phyloP scores from a whole-genome alignment of 208 protist genomes.

The Vickermania ingenoplastis region DNA sequence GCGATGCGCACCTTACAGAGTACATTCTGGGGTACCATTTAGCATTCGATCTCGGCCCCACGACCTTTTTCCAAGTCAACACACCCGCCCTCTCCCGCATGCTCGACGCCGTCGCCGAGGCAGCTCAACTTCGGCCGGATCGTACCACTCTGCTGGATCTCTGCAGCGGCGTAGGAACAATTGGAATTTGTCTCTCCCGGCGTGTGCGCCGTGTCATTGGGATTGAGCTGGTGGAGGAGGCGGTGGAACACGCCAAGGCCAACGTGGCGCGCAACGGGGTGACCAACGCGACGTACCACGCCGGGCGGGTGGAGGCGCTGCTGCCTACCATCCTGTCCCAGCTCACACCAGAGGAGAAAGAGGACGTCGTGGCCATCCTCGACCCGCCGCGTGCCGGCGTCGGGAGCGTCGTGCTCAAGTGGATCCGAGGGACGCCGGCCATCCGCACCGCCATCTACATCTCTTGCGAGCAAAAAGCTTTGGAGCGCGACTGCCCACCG shows the following conservation, averaged over 20 bases:
- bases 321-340: constrained; percentile 51
- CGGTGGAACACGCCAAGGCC: constrained; percentile 74
- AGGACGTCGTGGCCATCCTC: constrained; percentile 79
- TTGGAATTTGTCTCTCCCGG: constrained; percentile 79
- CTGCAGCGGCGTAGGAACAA: constrained; percentile 94
- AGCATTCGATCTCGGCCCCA: constrained; percentile 85
- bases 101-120: constrained; percentile 56
- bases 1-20: constrained; percentile 59
- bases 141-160: constrained; percentile 89
- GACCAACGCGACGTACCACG: constrained; percentile 80
- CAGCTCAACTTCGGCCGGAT: constrained; percentile 32
- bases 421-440: constrained; percentile 73
- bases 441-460: constrained; percentile 93
- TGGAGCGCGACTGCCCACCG: constrained; percentile 77
- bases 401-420: constrained; percentile 86
- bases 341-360: constrained; percentile 26
- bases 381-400: constrained; percentile 87
- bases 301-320: constrained; percentile 88
- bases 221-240: constrained; percentile 85
- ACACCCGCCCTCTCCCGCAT: constrained; percentile 82
- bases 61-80: constrained; percentile 96
- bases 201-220: constrained; percentile 88
- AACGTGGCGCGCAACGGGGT: constrained; percentile 87
- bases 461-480: constrained; percentile 90
- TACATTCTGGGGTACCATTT: constrained; percentile 34